Evolutionary conservation across 2,329 filamentous ascomycete genomes (phyloP).

Genomic region (Aspergillus sp.): DNA sequence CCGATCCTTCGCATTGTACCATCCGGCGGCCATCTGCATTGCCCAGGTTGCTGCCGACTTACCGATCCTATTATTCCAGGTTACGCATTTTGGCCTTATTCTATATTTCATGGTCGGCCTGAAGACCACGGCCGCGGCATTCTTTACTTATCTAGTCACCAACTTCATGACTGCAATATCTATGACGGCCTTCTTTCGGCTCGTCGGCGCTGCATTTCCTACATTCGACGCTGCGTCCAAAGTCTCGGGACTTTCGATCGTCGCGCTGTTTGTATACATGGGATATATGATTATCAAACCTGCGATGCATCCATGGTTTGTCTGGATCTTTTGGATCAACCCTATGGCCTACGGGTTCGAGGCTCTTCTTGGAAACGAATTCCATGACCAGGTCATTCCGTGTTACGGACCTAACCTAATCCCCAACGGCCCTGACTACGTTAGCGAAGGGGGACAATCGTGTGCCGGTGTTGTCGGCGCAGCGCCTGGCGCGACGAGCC

Average conservation of each 20-base stretch:
- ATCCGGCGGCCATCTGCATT: slow-evolving; percentile 45
- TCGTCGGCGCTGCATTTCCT: slow-evolving; percentile 53
- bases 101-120: not conserved
- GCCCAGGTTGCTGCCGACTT: slow-evolving; percentile 47
- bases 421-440: slow-evolving; percentile 27
- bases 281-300: slow-evolving; percentile 44
- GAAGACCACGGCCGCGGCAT: not conserved
- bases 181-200: slow-evolving; percentile 51
- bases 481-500: slow-evolving; percentile 44
- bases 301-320: slow-evolving; percentile 52
- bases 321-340: slow-evolving; percentile 36
- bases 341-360: slow-evolving; percentile 35
- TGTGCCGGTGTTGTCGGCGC: slow-evolving; percentile 61
- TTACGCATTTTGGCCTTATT: not conserved
- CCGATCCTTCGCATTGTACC: slow-evolving; percentile 57
- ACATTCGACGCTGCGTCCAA: slow-evolving; percentile 60
- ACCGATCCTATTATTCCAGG: slow-evolving; percentile 14
- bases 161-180: slow-evolving; percentile 39
- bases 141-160: not conserved
- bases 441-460: slow-evolving; percentile 10
- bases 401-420: slow-evolving; percentile 32
- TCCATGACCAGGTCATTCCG: slow-evolving; percentile 27
- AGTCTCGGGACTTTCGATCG: slow-evolving; percentile 33
- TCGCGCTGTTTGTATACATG: slow-evolving; percentile 33
- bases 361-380: slow-evolving; percentile 31